Base-by-base conservation (phyloP, 2,329 filamentous ascomycete species). In the Ophiobolus disseminans region DNA sequence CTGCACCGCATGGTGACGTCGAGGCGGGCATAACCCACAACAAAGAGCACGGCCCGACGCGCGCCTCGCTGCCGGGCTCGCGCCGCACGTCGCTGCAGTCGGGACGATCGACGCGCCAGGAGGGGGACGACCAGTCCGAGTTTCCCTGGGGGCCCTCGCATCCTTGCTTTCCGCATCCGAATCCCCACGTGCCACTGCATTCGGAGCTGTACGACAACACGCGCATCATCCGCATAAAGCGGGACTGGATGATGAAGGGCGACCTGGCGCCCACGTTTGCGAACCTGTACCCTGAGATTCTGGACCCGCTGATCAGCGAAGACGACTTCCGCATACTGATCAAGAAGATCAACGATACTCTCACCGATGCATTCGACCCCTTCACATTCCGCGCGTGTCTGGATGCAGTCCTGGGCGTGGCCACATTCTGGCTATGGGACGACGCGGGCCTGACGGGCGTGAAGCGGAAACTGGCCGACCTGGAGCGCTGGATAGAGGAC, bases 351-450 rank as follows among this genome's bases (percentile, higher is more conserved):
- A 99, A 99, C 66, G 76, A 82, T 10, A 86, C 90, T 55, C 76
- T 97, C 13, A 77, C 88, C 30, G 82, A 82, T n/a, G 86, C 88
- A 0, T 97, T 96, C 71, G 85, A 88, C 64, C 93, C 94, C 0
- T 92, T 86, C 70, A 85, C 81, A 45, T 76, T 83, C 62, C 81
- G 90, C 40, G 96, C 95, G 60, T 85, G 92, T 65, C 57, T 96
- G 0, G 94, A 99, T 72, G 84, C 85, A 10, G 71, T 90, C 9
- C 70, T 97, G 60, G 91, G 93, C 2, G 78, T 95, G 4, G 74
- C 91, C 25, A 97, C 94, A 0, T 90, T 93, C 17, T 99, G 92
- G 90, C 66, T 97, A 25, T 97, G 91, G 91, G 94, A 99, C 50
- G 93, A 97, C 68, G 64, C 93, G 17, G 91, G 93, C 1, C 75